phyloP scores from a whole-genome alignment of 192 early-diverging fungal species.

The Podila minutissima region DNA sequence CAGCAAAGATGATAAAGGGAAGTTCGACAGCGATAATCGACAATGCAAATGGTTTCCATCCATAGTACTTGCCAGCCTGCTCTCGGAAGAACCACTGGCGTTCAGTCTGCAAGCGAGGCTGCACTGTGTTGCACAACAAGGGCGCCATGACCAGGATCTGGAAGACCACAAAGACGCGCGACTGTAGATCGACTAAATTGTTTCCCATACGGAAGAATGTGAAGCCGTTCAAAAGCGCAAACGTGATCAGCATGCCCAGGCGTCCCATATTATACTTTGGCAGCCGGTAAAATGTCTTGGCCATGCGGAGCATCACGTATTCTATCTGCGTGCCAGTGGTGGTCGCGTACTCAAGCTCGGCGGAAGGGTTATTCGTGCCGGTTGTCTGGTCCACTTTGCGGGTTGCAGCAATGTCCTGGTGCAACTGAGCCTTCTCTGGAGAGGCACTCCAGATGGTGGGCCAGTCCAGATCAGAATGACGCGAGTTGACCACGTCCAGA shows the following conservation, averaged over 20 bases:
- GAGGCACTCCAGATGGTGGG: conserved; percentile 73
- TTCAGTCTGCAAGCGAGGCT: conserved; percentile 71
- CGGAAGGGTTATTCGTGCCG: conserved; percentile 11
- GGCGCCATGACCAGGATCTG: conserved; percentile 70
- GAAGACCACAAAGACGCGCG: conserved; percentile 77
- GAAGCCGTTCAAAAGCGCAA: conserved; percentile 72
- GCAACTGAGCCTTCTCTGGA: conserved; percentile 47
- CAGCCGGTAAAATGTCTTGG: conserved; percentile 73
- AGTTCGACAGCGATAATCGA: conserved; percentile 73
- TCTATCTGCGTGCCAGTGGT: conserved; percentile 56
- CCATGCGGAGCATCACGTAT: conserved; percentile 71
- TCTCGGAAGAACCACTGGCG: conserved; percentile 75
- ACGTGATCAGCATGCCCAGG: conserved; percentile 58
- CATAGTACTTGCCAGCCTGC: conserved; percentile 71
- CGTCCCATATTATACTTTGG: conserved; percentile 80
- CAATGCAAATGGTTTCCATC: conserved; percentile 69
- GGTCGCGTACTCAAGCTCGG: conserved; percentile 58
- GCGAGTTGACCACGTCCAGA: conserved; percentile 81
- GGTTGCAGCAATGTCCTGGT: conserved; percentile 63
- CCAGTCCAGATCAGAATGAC: conserved; percentile 71
- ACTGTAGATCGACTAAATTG: conserved; percentile 66
- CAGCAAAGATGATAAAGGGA: conserved; percentile 70
- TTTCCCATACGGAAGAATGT: conserved; percentile 72
- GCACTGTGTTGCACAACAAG: conserved; percentile 72
- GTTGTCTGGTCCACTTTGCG: conserved; percentile 11